Base-by-base conservation (phyloP, 2,329 filamentous ascomycete genomes). In the Xylaria sp. region DNA sequence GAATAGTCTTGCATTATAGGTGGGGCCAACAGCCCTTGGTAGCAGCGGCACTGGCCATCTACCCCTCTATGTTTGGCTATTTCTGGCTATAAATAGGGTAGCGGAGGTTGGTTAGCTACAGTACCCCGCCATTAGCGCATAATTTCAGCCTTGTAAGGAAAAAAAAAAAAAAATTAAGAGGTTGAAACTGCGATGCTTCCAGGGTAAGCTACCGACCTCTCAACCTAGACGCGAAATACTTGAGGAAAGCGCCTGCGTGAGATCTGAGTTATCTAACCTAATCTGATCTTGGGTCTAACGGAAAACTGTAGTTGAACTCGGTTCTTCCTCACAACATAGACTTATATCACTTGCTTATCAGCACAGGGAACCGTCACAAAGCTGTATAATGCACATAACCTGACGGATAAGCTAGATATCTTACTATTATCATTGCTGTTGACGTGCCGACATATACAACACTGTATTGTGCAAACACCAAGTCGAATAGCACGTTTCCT, bases 91-190 rank as follows among this genome's bases (percentile, higher is more conserved):
- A 31, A 59, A 40, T 33, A 21, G 12, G 17, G 12, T 9, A 9
- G 12, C 25, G 12, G 46, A 23, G n/a, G 15, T 33, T 14, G 17
- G 35, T 4, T 21, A 46, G 23, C 51, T 57, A 47, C 57, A 31
- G 28, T 64, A 68, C 64, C 66, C 64, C 64, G 57, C 64, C 64
- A 61, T 53, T 65, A 58, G 63, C 62, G 60, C 31, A 35, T 17
- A 21, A 63, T 56, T 17, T 43, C 25, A 51, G 50, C 50, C 43
- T 57, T 35, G 35, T 50, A 17, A 35, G 2, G 4, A 15, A 17
- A 42, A 52, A 46, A 51, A 54, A 50, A 60, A 43, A 51, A 19
- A 19, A 17, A 31, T 2, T 2, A 2, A 5, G 11, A n/a, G n/a
- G n/a, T n/a, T n/a, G n/a, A n/a, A n/a, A n/a, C n/a, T n/a, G n/a